A percentile compares a stretch with the other conserved stretches of the same genome.
phyloP scores from a whole-genome alignment of 2,329 filamentous ascomycete genomes.

The Cucurbitaria berberidis region DNA sequence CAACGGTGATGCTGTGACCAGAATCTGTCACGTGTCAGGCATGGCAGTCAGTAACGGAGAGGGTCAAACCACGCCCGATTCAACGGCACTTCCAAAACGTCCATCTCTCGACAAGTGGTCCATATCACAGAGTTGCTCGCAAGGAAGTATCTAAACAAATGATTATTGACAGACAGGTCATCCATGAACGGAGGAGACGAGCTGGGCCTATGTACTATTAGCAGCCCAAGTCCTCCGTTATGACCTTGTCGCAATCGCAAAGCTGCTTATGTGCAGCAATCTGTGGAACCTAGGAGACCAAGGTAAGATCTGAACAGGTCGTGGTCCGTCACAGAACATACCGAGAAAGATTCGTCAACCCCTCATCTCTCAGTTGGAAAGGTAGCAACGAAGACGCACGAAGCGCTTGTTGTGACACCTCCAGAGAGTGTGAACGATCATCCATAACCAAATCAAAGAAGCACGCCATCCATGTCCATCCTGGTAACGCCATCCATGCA shows the following conservation, averaged over 20 bases:
- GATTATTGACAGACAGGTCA: slow-evolving; percentile 19
- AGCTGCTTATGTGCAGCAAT: slow-evolving; percentile 2
- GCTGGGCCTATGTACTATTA: slow-evolving; percentile 34
- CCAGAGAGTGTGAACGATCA: background rate
- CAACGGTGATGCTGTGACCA: background rate
- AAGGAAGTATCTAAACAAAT: slow-evolving; percentile 17
- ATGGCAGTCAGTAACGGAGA: slow-evolving; percentile 5
- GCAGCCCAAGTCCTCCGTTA: slow-evolving; percentile 23
- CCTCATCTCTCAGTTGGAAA: slow-evolving; percentile 3
- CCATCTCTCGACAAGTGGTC: slow-evolving; percentile 8
- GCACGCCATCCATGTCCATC: slow-evolving; percentile 9
- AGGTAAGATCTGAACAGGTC: slow-evolving; percentile 25
- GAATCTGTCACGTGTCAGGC: slow-evolving; percentile 24
- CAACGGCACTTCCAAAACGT: background rate
- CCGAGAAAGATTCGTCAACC: slow-evolving; percentile 8
- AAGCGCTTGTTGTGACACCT: background rate
- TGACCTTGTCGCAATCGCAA: slow-evolving; percentile 7
- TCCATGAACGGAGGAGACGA: slow-evolving; percentile 19
- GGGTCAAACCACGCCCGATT: slow-evolving; percentile 16
- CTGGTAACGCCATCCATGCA: slow-evolving; percentile 7
- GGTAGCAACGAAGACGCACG: slow-evolving; percentile 1
- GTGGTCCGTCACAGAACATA: slow-evolving; percentile 24
- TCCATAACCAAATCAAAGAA: slow-evolving; percentile 5
- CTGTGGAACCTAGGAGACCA: slow-evolving; percentile 17
- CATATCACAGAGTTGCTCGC: slow-evolving; percentile 9